Evolutionary conservation across 2,329 filamentous ascomycete species (phyloP).

Genomic region (Pestalotiopsis sp.): DNA sequence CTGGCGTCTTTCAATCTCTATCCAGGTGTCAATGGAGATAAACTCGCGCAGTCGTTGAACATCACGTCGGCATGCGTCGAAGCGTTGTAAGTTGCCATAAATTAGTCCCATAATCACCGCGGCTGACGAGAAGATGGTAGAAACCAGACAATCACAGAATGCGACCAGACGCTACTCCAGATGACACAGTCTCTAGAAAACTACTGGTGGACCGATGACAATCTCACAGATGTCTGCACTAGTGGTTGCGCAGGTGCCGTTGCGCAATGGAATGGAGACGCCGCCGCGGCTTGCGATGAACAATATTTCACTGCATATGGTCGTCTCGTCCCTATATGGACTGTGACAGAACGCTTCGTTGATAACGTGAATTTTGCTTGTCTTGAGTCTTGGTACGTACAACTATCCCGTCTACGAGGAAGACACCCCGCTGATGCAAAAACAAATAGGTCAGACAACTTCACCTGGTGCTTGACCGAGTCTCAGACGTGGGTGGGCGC

Average conservation of each 20-base stretch:
- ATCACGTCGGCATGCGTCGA: background rate
- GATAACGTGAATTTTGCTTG: background rate
- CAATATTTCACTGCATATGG: constrained; percentile 9
- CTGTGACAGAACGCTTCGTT: background rate
- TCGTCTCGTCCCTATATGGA: background rate
- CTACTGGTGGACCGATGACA: constrained; percentile 7
- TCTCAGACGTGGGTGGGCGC: constrained; percentile 2
- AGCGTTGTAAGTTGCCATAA: background rate
- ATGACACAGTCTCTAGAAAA: constrained; percentile 1
- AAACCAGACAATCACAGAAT: constrained; percentile 5
- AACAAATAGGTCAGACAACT: background rate
- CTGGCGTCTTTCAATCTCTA: constrained; percentile 5
- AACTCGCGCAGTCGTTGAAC: background rate
- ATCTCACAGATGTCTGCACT: background rate
- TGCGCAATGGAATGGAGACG: background rate
- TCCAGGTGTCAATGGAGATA: background rate
- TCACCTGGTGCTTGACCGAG: constrained; percentile 9
- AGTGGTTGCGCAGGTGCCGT: background rate
- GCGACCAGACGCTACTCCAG: constrained; percentile 3
- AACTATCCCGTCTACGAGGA: background rate
- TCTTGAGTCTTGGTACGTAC: background rate
- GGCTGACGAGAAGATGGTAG: background rate
- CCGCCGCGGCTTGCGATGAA: background rate
- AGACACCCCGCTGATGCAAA: background rate
- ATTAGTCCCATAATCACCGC: background rate